Conservation (phyloP, 352 stramenopile species). For the Phytopythium mirpurense region DNA sequence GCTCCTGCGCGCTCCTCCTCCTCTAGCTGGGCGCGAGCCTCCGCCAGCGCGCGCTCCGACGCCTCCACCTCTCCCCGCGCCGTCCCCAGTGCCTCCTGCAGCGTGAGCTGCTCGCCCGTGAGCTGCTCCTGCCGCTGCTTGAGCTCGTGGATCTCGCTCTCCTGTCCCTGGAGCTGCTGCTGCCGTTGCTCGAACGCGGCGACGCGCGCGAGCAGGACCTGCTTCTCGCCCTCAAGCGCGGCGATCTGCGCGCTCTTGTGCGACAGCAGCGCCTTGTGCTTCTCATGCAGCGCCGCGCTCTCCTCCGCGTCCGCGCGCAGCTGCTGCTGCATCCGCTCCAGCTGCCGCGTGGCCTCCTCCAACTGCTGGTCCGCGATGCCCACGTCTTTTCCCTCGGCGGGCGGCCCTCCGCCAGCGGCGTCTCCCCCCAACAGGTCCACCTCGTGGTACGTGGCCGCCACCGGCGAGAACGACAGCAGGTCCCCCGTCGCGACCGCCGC, state of each 20-base stretch:
- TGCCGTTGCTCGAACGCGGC: slow-evolving; percentile 2
- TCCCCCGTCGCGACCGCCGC: slow-evolving; percentile 25
- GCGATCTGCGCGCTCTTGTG: slow-evolving; percentile 10
- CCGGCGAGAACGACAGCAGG: slow-evolving; percentile 39
- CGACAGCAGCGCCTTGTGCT: slow-evolving; percentile 16
- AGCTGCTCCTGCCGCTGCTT: slow-evolving; percentile 8
- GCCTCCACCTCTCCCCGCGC: slow-evolving; percentile 28
- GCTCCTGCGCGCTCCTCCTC: slow-evolving; percentile 14
- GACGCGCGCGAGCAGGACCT: background rate
- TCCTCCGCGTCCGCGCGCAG: slow-evolving; percentile 20
- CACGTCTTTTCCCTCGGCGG: background rate
- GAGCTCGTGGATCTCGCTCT: background rate
- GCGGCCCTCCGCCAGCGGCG: background rate
- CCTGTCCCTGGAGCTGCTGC: background rate
- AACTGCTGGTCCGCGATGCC: slow-evolving; percentile 23
- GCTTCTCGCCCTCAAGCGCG: slow-evolving; percentile 12
- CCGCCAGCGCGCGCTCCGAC: slow-evolving; percentile 19
- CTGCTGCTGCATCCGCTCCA: slow-evolving; percentile 33
- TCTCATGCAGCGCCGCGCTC: slow-evolving; percentile 19
- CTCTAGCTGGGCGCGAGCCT: slow-evolving; percentile 15
- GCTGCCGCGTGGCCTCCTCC: slow-evolving; percentile 34
- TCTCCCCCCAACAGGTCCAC: slow-evolving; percentile 44
- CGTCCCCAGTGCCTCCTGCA: slow-evolving; percentile 25
- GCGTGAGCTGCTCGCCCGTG: slow-evolving; percentile 25
- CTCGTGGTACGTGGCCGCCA: slow-evolving; percentile 35